Evolutionary conservation across 345 rosid genomes (phyloP), one percentile per base, ranked within the genome.

Genomic region (Salix koriyanagi): DNA sequence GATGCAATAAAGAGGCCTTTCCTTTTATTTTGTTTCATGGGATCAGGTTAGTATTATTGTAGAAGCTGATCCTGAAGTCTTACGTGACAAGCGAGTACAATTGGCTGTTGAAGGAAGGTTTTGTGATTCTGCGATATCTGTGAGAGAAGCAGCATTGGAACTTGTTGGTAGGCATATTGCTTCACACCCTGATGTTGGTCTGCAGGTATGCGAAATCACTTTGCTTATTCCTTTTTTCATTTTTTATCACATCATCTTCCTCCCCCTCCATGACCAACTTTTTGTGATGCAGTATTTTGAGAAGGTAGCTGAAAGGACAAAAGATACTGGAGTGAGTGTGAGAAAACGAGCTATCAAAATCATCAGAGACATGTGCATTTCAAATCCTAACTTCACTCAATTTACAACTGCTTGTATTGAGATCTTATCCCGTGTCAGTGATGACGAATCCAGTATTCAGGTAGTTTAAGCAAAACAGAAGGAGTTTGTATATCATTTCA

Each of bases 161-260:
- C 98, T 96, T 82, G 99, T 96, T 48, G 98, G 99, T 71, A 89
- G 98, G 87, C 95, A 96, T 83, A 96, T 96, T 85, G 93, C 98
- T 72, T 93, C 97, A 37, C 97, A 96, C 88, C 99, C 99, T 78
- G 98, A 90, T 82, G 99, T 96, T 80, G 95, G 95, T 75, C 80
- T 91, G 84, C 83, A 96, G 98, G 99, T 94, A 81, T 83, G 69
- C 75, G 13, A 26, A 82, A 36, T 71, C 75, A 75, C 46, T 70
- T 72, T 18, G 14, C 46, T 70, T 37, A 13, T 65, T 61, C 61
- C 60, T 76, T 82, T 42, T 65, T 68, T 77, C 73, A 36, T 36
- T 37, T 74, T 61, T 65, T 18, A 23, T 69, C 36, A 64, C 52
- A 46, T 23, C 16, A 73, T 15, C 48, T 74, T 74, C 52, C 62